Evolutionary conservation across 441 rosid species (phyloP).

Genomic region (Croton setiger): DNA sequence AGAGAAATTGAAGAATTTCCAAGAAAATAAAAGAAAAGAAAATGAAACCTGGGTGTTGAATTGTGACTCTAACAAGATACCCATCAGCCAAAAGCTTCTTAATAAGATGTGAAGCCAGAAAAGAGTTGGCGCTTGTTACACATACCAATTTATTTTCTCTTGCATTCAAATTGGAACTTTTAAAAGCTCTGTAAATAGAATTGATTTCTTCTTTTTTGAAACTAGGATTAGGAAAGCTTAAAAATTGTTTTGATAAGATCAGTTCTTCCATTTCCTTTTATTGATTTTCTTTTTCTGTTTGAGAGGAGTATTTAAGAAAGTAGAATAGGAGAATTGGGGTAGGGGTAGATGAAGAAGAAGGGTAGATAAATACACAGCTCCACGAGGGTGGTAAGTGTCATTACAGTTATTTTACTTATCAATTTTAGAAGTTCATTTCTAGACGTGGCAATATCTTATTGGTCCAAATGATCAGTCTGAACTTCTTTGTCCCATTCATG

Average conservation of each 20-base stretch:
- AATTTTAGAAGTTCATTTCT: neutral
- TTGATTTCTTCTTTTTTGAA: constrained; percentile 16
- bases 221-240: constrained; percentile 1
- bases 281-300: neutral
- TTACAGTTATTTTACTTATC: neutral
- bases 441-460: neutral
- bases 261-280: constrained; percentile 18
- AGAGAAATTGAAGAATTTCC: neutral
- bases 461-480: neutral
- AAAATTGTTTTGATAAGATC: constrained; percentile 15
- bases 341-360: constrained; percentile 29
- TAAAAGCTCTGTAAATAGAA: constrained; percentile 14
- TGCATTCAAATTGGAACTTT: constrained; percentile 18
- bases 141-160: constrained; percentile 35
- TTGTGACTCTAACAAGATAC: constrained; percentile 35
- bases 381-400: constrained; percentile 26
- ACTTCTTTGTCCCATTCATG: neutral
- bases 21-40: neutral
- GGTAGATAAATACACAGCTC: constrained; percentile 22
- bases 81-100: constrained; percentile 35
- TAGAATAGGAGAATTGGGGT: neutral
- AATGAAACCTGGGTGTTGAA: constrained; percentile 30
- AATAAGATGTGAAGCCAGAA: constrained; percentile 28
- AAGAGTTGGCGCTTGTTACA: constrained; percentile 40
- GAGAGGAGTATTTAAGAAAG: neutral